A percentile compares a stretch with the other conserved stretches of the same genome.
Evolutionary conservation across 1,139 yeast genomes (phyloP).

Genomic region (Candida frijolesensis): DNA sequence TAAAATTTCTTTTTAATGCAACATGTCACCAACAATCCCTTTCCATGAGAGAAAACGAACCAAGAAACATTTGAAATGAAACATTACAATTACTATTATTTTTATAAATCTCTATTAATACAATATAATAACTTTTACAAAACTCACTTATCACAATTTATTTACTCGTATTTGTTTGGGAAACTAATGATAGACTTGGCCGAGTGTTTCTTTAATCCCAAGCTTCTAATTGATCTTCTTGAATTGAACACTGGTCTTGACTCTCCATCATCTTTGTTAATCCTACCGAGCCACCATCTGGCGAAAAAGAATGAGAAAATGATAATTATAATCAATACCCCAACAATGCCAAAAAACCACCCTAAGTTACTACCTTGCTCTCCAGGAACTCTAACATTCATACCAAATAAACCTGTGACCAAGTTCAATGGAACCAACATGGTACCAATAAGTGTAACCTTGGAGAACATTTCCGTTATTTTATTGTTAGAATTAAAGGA

Average conservation of each 20-base stretch:
- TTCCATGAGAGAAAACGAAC: too few species aligned
- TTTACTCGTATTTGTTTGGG: slow-evolving; percentile 39
- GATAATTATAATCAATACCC: slow-evolving; percentile 38
- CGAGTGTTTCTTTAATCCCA: slow-evolving; percentile 40
- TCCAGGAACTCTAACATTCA: slow-evolving; percentile 93
- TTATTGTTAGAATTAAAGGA: slow-evolving; percentile 82
- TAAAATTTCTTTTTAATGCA: neutral
- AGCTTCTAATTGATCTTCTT: slow-evolving; percentile 45
- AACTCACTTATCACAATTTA: neutral
- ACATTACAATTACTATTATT: neutral
- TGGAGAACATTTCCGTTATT: slow-evolving; percentile 83
- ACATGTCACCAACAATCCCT: neutral
- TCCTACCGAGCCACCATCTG: slow-evolving; percentile 36
- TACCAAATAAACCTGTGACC: slow-evolving; percentile 91
- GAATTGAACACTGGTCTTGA: slow-evolving; percentile 20
- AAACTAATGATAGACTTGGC: slow-evolving; percentile 43
- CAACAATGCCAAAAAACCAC: slow-evolving; percentile 44
- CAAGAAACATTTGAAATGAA: neutral
- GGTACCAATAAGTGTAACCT: slow-evolving; percentile 89
- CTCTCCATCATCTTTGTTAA: slow-evolving; percentile 18
- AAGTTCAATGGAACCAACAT: slow-evolving; percentile 86
- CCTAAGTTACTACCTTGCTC: slow-evolving; percentile 28
- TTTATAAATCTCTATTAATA: slow-evolving; percentile 2
- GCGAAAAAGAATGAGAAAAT: slow-evolving; percentile 32
- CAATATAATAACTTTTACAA: neutral